phyloP scores from a whole-genome alignment of 805 yeast species.

The Wickerhamiella kazuoi region DNA sequence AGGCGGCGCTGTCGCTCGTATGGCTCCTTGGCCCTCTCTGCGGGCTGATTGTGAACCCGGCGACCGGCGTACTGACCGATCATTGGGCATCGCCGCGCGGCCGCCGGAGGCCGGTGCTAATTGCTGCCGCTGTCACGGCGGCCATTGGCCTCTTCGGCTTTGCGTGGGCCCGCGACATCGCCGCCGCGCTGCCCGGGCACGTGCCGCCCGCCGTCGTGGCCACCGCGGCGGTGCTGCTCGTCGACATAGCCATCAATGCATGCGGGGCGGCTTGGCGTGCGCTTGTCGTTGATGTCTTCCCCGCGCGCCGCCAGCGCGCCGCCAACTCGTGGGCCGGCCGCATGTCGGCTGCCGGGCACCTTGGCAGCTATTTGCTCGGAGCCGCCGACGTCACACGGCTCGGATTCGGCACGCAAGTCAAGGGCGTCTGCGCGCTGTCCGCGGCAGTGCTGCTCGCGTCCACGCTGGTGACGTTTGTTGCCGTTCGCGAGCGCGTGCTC shows the following conservation, averaged over 20 bases:
- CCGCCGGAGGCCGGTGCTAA: conserved; percentile 38
- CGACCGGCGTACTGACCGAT: conserved; percentile 43
- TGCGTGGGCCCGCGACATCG: conserved; percentile 26
- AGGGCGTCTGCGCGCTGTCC: conserved; percentile 30
- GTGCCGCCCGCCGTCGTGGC: conserved; percentile 23
- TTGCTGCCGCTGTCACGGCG: conserved; percentile 36
- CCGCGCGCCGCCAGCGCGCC: conserved; percentile 35
- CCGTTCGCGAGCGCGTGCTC: conserved; percentile 35
- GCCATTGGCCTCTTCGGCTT: conserved; percentile 28
- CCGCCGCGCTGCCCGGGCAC: conserved; percentile 10
- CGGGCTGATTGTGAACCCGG: conserved; percentile 47
- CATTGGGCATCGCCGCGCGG: conserved; percentile 24
- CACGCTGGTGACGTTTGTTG: conserved; percentile 25
- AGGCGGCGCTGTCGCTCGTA: conserved; percentile 35
- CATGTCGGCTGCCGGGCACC: conserved; percentile 42
- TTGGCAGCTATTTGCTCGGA: conserved; percentile 38
- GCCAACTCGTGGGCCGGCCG: conserved; percentile 56
- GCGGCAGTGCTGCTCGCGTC: conserved; percentile 25
- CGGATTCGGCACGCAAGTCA: conserved; percentile 33
- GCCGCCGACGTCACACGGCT: conserved; percentile 27
- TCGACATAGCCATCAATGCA: conserved; percentile 40
- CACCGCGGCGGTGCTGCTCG: conserved; percentile 30
- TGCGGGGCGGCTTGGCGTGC: conserved; percentile 48
- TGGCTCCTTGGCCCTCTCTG: conserved; percentile 56
- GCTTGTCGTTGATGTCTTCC: conserved; percentile 41